Evolutionary conservation across 345 rosid genomes (phyloP).

Genomic region (Rhodamnia rubescens): DNA sequence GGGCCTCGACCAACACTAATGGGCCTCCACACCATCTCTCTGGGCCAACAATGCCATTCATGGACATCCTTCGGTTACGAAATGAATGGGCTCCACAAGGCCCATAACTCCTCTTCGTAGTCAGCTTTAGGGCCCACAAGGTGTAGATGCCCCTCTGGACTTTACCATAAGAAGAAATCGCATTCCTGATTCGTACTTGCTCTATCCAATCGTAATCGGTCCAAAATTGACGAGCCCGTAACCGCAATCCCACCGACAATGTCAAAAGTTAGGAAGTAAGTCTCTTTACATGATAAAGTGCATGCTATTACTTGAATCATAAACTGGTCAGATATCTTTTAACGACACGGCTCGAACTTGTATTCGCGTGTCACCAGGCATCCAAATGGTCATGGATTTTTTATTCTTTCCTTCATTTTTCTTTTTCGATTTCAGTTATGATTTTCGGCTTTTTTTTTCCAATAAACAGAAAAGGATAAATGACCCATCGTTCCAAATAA

Average conservation of each 20-base stretch:
- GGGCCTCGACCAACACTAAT: background rate
- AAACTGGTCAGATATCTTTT: background rate
- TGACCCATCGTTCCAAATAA: background rate
- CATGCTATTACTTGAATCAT: background rate
- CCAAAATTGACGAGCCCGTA: rapidly evolving
- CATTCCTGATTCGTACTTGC: background rate
- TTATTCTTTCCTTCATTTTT: background rate
- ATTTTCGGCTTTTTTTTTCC: background rate
- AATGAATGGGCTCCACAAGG: background rate
- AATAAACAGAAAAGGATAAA: background rate
- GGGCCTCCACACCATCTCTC: background rate
- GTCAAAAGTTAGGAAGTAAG: background rate
- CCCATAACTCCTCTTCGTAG: background rate
- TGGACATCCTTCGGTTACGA: background rate
- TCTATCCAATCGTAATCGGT: rapidly evolving
- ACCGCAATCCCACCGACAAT: too few relatives aligned
- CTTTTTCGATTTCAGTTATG: background rate
- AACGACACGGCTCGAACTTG: background rate
- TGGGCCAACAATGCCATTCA: background rate
- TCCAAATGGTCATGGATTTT: background rate
- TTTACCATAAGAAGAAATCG: background rate
- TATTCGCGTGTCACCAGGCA: background rate
- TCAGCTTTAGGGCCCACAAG: background rate
- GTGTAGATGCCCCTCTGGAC: background rate
- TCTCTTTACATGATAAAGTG: background rate